A percentile compares a stretch with the other conserved stretches of the same genome.
phyloP scores from a whole-genome alignment of 1,139 yeast species.

The Ogataea hybrid region DNA sequence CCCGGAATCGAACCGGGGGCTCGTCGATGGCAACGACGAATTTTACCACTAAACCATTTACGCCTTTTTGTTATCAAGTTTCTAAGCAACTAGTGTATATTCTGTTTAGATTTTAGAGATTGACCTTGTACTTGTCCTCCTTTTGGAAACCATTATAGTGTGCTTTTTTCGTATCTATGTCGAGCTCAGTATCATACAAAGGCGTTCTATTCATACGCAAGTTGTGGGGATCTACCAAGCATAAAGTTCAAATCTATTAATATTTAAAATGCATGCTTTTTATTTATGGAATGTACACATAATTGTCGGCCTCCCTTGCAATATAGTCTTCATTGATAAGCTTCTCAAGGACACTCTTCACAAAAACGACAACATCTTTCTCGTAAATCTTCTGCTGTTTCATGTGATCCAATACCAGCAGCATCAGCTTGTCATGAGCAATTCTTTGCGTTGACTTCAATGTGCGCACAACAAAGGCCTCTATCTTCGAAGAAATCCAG shows the following conservation, averaged over 20 bases:
- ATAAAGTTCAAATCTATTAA: too few relatives aligned
- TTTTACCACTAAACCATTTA: slow-evolving; percentile 26
- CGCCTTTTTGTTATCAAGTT: slow-evolving; percentile 6
- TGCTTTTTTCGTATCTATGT: too few relatives aligned
- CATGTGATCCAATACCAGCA: slow-evolving; percentile 12
- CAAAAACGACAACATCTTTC: slow-evolving; percentile 7
- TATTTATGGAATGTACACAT: slow-evolving; percentile 17
- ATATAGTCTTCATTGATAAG: slow-evolving; percentile 16
- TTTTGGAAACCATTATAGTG: too few relatives aligned
- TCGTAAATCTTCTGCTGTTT: slow-evolving; percentile 6
- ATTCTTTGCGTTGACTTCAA: slow-evolving; percentile 11
- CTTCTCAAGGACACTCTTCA: slow-evolving; percentile 14
- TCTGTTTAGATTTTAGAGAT: too few relatives aligned
- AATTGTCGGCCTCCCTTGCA: slow-evolving; percentile 10
- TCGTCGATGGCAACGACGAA: slow-evolving; percentile 26
- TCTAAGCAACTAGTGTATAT: background rate
- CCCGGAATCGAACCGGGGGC: slow-evolving; percentile 28
- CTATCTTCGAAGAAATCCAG: slow-evolving; percentile 14
- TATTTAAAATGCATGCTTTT: background rate
- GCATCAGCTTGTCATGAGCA: slow-evolving; percentile 14
- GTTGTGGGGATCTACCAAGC: too few relatives aligned
- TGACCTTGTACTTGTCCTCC: too few relatives aligned
- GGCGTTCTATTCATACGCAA: too few relatives aligned
- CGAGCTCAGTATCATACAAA: too few relatives aligned
- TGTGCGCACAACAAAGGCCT: slow-evolving; percentile 14